Evolutionary conservation across 192 early-diverging fungal species (phyloP).

Genomic region (Coemansia sp.): DNA sequence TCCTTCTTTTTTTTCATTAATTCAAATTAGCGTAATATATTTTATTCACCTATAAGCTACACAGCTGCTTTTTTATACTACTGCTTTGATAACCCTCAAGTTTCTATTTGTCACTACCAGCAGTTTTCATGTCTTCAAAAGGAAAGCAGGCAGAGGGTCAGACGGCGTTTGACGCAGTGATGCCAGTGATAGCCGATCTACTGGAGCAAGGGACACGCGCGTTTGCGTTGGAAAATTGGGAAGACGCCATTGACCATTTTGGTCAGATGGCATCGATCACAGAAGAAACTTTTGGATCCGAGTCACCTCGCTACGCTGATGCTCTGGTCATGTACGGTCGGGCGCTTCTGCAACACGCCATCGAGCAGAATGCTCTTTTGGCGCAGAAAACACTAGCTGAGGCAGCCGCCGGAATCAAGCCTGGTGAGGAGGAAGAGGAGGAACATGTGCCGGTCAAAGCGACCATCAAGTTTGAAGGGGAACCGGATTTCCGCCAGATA

Average conservation of each 20-base stretch:
- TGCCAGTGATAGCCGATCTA: constrained; percentile 55
- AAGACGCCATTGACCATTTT: constrained; percentile 64
- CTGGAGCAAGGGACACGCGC: constrained; percentile 69
- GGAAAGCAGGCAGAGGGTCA: constrained; percentile 41
- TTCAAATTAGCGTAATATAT: neutral
- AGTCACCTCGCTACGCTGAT: constrained; percentile 69
- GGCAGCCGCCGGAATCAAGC: constrained; percentile 41
- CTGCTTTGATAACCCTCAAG: too few species aligned
- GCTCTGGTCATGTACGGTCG: constrained; percentile 73
- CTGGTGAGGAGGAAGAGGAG: constrained; percentile 17
- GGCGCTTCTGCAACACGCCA: constrained; percentile 72
- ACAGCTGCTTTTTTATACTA: too few species aligned
- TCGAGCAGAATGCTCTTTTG: constrained; percentile 74
- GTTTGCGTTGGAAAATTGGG: constrained; percentile 66
- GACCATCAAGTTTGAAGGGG: constrained; percentile 72
- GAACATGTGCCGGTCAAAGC: constrained; percentile 27
- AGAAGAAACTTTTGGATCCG: constrained; percentile 63
- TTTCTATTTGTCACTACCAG: neutral
- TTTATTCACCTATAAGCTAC: too few species aligned
- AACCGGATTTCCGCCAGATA: constrained; percentile 58
- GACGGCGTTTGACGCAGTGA: constrained; percentile 26
- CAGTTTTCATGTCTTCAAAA: constrained; percentile 9
- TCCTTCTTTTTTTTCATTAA: neutral
- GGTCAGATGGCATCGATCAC: constrained; percentile 69
- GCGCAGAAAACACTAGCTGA: constrained; percentile 61